Evolutionary conservation across 345 rosid species (phyloP).

Genomic region (Corchorus capsularis): DNA sequence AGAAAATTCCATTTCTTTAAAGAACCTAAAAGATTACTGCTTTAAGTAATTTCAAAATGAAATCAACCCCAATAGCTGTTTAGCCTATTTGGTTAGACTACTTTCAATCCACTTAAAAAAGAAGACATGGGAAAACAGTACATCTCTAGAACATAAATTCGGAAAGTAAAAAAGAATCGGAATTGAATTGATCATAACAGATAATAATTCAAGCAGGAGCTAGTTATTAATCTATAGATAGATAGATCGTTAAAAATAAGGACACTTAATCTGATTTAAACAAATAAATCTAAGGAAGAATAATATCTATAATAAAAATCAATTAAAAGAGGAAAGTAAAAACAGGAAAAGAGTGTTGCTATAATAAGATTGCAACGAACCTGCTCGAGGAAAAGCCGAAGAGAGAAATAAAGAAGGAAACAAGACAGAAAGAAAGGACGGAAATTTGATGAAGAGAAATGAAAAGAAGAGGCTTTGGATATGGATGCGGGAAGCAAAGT

Average conservation of each 20-base stretch:
- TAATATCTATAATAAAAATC: not conserved
- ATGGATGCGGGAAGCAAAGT: not conserved
- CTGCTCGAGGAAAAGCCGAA: conserved; percentile 19
- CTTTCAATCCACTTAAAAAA: not conserved
- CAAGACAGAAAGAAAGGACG: not conserved
- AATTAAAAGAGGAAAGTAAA: not conserved
- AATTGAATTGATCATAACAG: not conserved
- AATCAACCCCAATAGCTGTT: not conserved
- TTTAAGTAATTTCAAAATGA: not conserved
- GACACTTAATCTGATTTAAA: not conserved
- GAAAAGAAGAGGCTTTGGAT: not conserved
- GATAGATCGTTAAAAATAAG: not conserved
- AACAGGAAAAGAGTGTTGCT: not conserved
- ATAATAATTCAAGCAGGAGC: not conserved
- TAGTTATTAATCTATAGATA: not conserved
- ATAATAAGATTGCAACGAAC: conserved; percentile 9
- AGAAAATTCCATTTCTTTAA: not conserved
- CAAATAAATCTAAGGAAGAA: conserved; percentile 3
- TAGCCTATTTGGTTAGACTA: too few species aligned
- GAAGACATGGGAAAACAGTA: too few species aligned
- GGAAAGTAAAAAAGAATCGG: not conserved
- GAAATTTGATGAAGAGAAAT: not conserved
- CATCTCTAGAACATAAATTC: not conserved
- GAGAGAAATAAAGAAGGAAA: not conserved
- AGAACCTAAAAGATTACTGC: not conserved